Conservation (phyloP, 192 early-diverging fungal species). For the Backusella macrospora region DNA sequence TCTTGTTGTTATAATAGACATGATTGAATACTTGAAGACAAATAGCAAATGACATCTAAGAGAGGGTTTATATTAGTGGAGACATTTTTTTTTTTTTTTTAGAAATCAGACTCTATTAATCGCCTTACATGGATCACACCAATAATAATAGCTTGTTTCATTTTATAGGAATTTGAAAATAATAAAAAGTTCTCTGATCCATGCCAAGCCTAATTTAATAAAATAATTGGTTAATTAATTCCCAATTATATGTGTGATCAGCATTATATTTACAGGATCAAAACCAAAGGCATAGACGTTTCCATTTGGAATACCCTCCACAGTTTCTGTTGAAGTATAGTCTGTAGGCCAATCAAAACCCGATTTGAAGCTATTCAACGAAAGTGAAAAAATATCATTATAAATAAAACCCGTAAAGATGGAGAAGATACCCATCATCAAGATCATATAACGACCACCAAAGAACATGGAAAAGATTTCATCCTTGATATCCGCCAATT, state of each 20-base stretch:
- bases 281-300: conserved; percentile 81
- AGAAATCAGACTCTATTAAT: background rate
- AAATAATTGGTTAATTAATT: background rate
- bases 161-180: conserved; percentile 99
- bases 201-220: conserved; percentile 67
- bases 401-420: conserved; percentile 97
- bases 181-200: conserved; percentile 90
- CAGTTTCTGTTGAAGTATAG: conserved; percentile 54
- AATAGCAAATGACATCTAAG: conserved; percentile 89
- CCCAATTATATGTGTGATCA: background rate
- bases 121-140: conserved; percentile 80
- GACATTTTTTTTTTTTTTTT: background rate
- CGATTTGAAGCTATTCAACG: conserved; percentile 70
- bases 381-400: conserved; percentile 95
- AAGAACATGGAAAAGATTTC: conserved; percentile 91
- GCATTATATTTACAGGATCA: conserved; percentile 63
- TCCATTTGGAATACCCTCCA: conserved; percentile 62
- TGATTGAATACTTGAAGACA: conserved; percentile 89
- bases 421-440: conserved; percentile 97
- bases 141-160: conserved; percentile 97
- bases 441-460: conserved; percentile 94
- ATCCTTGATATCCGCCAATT: conserved; percentile 69
- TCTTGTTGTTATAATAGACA: conserved; percentile 80
- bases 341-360: conserved; percentile 82
- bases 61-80: background rate